Evolutionary conservation across 1,139 yeast species (phyloP).

Genomic region (Yamadazyma oceani): DNA sequence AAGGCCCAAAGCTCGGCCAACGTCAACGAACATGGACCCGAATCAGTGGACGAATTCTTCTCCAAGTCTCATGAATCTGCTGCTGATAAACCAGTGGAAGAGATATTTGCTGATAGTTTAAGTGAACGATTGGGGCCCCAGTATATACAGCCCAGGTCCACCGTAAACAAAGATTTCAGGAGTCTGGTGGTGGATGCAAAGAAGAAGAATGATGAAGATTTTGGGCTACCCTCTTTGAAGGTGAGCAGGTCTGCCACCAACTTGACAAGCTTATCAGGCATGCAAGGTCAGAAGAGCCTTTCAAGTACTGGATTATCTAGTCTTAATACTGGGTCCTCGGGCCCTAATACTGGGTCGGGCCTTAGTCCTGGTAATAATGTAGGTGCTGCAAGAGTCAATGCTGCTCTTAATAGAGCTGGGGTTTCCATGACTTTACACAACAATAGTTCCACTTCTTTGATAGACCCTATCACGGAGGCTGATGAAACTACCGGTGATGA

Average conservation of each 20-base stretch:
- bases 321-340: not conserved
- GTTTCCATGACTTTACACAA: constrained; percentile 25
- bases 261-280: not conserved
- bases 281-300: not conserved
- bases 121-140: constrained; percentile 25
- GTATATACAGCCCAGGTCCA: constrained; percentile 48
- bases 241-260: constrained; percentile 39
- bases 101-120: constrained; percentile 17
- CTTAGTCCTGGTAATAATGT: too few relatives aligned
- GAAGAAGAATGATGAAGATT: constrained; percentile 25
- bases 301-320: constrained; percentile 5
- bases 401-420: constrained; percentile 22
- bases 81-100: constrained; percentile 7
- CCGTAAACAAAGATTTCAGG: constrained; percentile 26
- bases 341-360: too few relatives aligned
- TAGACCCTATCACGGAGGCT: constrained; percentile 22
- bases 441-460: constrained; percentile 34
- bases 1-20: not conserved
- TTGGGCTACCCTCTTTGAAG: constrained; percentile 42
- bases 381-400: constrained; percentile 12
- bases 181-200: constrained; percentile 51
- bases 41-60: constrained; percentile 33
- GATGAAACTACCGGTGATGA: constrained; percentile 20
- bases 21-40: too few relatives aligned
- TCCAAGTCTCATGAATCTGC: constrained; percentile 11